Evolutionary conservation across 2,329 filamentous ascomycete species (phyloP).

Genomic region (Nemania sp.): DNA sequence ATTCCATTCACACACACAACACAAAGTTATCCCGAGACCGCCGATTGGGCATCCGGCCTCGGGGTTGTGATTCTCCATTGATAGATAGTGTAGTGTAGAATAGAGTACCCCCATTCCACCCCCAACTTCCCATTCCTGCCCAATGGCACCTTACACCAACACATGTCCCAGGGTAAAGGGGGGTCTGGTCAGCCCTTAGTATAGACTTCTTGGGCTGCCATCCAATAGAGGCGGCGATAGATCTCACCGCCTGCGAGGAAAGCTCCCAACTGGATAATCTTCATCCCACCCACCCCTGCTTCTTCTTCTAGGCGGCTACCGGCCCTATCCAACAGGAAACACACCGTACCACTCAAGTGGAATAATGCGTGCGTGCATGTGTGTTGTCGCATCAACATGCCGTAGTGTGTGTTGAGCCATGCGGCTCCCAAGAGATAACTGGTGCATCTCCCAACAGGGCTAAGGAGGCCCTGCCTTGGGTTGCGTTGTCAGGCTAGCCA

Average conservation of each 20-base stretch:
- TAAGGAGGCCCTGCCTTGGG: not conserved
- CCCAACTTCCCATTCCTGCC: constrained; percentile 20
- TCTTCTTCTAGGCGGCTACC: not conserved
- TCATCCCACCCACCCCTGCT: constrained; percentile 1
- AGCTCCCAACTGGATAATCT: constrained; percentile 3
- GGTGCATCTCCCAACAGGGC: constrained; percentile 3
- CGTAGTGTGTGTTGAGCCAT: not conserved
- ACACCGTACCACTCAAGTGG: constrained; percentile 10
- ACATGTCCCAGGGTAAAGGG: too few species aligned
- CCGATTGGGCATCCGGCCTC: constrained; percentile 13
- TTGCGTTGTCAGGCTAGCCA: not conserved
- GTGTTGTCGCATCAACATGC: constrained; percentile 8
- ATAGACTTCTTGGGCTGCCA: too few species aligned
- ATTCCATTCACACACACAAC: constrained; percentile 18
- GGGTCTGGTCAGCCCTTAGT: too few species aligned
- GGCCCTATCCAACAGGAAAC: not conserved
- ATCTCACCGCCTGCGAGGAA: constrained; percentile 20
- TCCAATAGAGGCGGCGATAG: not conserved
- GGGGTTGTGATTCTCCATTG: not conserved
- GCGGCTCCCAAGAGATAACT: constrained; percentile 16
- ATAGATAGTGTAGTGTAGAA: constrained; percentile 1
- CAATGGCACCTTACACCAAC: constrained; percentile 16
- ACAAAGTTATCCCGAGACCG: constrained; percentile 14
- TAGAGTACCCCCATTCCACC: not conserved
- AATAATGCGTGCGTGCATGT: not conserved